Conservation (phyloP, 208 protist species). For the Leishmania lainsoni region DNA sequence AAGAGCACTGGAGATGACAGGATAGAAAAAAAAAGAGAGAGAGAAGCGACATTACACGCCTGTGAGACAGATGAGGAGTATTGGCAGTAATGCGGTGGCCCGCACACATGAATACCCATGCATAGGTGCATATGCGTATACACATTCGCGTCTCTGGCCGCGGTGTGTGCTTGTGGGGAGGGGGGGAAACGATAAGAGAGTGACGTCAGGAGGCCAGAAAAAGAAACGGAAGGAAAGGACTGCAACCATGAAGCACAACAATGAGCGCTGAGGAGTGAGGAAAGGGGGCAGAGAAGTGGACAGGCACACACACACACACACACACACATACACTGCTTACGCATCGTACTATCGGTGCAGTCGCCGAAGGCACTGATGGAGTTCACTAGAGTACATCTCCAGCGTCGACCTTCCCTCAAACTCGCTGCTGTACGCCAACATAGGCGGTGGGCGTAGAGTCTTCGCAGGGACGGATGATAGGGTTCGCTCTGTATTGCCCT, state of each 20-base stretch:
- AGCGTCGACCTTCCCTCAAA: constrained; percentile 7
- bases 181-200: background rate
- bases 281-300: background rate
- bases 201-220: background rate
- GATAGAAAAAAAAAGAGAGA: no score
- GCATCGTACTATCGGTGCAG: constrained; percentile 1
- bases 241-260: background rate
- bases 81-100: background rate
- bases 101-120: background rate
- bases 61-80: background rate
- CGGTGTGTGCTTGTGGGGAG: background rate
- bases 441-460: background rate
- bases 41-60: background rate
- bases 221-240: background rate
- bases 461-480: background rate
- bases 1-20: background rate
- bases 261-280: background rate
- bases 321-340: background rate
- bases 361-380: constrained; percentile 19
- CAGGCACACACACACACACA: background rate
- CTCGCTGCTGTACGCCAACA: constrained; percentile 24
- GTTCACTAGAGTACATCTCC: constrained; percentile 26
- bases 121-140: background rate
- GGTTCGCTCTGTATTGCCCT: background rate
- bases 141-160: background rate